Evolutionary conservation across 495 filamentous ascomycete genomes (phyloP), one percentile per base, ranked within the genome.

Genomic region (Penicillium goetzii): DNA sequence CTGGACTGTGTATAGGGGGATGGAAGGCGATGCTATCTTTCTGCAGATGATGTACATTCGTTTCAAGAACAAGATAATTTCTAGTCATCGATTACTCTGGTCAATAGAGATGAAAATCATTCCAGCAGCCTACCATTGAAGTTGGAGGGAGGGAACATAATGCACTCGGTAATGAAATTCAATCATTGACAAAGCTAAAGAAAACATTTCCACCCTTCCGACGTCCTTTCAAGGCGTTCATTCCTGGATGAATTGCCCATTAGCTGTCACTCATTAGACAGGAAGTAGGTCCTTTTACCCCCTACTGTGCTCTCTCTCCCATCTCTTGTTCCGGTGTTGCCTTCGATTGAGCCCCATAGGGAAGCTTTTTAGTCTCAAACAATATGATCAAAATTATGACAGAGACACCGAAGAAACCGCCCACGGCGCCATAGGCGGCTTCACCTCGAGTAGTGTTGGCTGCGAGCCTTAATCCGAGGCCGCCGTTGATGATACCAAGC

Each of bases 41-140:
- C 49, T 36, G 38, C 38, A 30, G 41, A 57, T 41, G 6, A 58
- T 57, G 43, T 58, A 62, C 8, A 62, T 61, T 50, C 36, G 17
- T 40, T 40, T 40, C 41, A 23, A 19, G 40, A 15, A 11, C 10
- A 45, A 5, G 17, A 17, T 15, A 17, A 40, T 40, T 17, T 40
- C 36, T 40, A 40, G 15, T 17, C 12, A 40, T 12, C 14, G 0
- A 5, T 4, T 12, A 40, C 12, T 40, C 12, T 40, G 14, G 11
- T 0, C 12, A 17, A 40, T 15, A 17, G 12, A 4, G 12, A 40
- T 17, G 12, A 40, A 17, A 15, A 40, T 40, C 4, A 5, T 14
- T 40, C 5, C 30, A 32, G 30, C 5, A 7, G 30, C 30, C n/a
- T n/a, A n/a, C n/a, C n/a, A n/a, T n/a, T n/a, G n/a, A n/a, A n/a